Percentiles rank a stretch among this genome's conserved stretches.
These are phyloP conservation scores for Monosporascus sp. DNA, from an alignment of 2,329 filamentous ascomycete species.

Conservation along the genomic window DNA sequence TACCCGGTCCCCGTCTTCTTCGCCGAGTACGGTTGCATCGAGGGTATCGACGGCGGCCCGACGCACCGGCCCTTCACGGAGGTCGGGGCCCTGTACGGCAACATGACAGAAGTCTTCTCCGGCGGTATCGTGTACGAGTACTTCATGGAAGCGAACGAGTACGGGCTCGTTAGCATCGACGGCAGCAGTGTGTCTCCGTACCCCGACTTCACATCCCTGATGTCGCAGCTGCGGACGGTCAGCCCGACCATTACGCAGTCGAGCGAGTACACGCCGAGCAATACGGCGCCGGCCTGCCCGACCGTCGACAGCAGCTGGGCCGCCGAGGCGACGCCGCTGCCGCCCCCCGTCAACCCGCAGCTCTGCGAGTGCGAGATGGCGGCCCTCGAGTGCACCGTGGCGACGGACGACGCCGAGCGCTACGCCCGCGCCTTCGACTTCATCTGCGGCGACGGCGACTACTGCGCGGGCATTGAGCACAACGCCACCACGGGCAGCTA, in stretches of 20 bases:
- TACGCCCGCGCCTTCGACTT: conserved; percentile 66
- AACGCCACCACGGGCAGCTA: conserved; percentile 65
- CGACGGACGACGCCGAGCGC: conserved; percentile 45
- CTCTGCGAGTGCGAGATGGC: conserved; percentile 85
- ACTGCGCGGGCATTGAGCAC: conserved; percentile 63
- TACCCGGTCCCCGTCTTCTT: conserved; percentile 97
- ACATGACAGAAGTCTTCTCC: conserved; percentile 83
- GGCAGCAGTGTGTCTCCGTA: conserved; percentile 59
- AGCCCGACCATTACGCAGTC: conserved; percentile 61
- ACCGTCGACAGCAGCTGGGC: conserved; percentile 59
- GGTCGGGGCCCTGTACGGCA: conserved; percentile 72
- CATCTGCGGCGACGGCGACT: conserved; percentile 56
- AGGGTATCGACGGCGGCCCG: conserved; percentile 41
- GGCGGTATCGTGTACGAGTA: conserved; percentile 99
- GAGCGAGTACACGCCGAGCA: conserved; percentile 65
- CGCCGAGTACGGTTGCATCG: conserved; percentile 96
- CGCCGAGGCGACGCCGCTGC: conserved; percentile 61
- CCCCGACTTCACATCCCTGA: conserved; percentile 69
- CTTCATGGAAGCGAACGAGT: conserved; percentile 86
- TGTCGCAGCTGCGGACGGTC: conserved; percentile 62
- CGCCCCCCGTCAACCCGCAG: conserved; percentile 70
- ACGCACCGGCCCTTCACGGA: conserved; percentile 77
- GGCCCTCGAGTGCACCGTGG: conserved; percentile 65
- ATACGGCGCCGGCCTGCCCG: conserved; percentile 70
- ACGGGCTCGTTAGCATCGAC: conserved; percentile 65